Evolutionary conservation across 73 alveolate species (phyloP).

Genomic region (Paramecium caudatum): DNA sequence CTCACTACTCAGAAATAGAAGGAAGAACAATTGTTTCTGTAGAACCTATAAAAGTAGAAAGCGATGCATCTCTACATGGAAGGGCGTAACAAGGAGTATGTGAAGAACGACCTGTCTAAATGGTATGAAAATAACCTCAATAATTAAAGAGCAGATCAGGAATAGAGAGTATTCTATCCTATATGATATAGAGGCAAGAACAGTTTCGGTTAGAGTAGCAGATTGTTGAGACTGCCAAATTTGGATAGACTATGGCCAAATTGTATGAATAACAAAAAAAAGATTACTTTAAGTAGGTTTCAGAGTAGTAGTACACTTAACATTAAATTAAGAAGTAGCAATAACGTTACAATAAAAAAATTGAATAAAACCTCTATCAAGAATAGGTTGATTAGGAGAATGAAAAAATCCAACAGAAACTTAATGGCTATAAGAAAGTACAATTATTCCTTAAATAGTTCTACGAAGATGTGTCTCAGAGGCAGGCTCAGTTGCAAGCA

Average conservation of each 20-base stretch:
- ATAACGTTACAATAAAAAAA: not conserved
- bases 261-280: constrained; percentile 19
- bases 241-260: constrained; percentile 13
- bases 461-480: not conserved
- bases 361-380: not conserved
- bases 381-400: constrained; percentile 22
- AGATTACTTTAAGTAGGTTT: constrained; percentile 2
- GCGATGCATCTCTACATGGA: not conserved
- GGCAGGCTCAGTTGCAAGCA: not conserved
- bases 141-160: not conserved
- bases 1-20: not conserved
- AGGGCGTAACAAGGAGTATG: not conserved
- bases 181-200: constrained; percentile 39
- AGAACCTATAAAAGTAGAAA: not conserved
- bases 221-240: constrained; percentile 9
- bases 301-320: not conserved
- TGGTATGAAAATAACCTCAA: constrained; percentile 40
- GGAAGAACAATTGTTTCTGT: constrained; percentile 2
- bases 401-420: not conserved
- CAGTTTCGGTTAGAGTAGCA: not conserved
- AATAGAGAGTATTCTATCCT: constrained; percentile 20
- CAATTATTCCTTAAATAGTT: not conserved
- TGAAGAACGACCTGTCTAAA: not conserved
- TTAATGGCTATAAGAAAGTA: not conserved
- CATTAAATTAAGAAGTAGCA: not conserved